Conservation (phyloP, 2,329 filamentous ascomycete genomes). For the Cladosporium colombiae region DNA sequence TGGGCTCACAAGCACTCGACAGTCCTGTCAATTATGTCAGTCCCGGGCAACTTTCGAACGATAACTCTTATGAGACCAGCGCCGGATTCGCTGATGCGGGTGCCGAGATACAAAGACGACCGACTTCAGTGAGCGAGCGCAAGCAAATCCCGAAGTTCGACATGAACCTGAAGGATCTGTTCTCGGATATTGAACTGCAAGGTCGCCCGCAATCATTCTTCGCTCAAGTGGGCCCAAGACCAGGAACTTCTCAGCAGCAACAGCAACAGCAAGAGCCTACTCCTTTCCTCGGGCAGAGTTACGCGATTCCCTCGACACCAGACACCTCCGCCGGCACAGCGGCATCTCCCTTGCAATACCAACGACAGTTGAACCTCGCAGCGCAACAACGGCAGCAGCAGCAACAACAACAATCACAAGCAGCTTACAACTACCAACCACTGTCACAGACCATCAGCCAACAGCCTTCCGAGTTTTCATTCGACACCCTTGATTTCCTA, state of each 20-base stretch:
- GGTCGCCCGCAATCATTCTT: conserved; percentile 11
- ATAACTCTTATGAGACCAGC: conserved; percentile 1
- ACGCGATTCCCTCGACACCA: conserved; percentile 23
- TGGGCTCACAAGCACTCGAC: conserved; percentile 33
- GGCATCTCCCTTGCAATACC: conserved; percentile 22
- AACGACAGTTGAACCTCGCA: not conserved
- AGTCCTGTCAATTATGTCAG: conserved; percentile 33
- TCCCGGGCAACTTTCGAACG: conserved; percentile 15
- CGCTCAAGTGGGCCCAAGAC: conserved; percentile 8
- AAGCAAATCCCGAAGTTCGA: conserved; percentile 55
- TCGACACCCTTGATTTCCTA: conserved; percentile 57
- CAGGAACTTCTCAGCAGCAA: conserved; percentile 21
- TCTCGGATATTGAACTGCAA: conserved; percentile 45
- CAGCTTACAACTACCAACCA: not conserved
- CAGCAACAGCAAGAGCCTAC: conserved; percentile 28
- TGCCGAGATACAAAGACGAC: conserved; percentile 1
- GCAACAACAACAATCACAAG: conserved; percentile 13
- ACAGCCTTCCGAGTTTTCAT: conserved; percentile 25
- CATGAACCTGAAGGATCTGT: conserved; percentile 56
- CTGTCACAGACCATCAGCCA: conserved; percentile 24
- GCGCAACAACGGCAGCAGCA: conserved; percentile 1
- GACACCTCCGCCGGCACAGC: conserved; percentile 20
- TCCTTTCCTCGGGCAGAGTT: conserved; percentile 13
- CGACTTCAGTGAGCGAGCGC: conserved; percentile 27
- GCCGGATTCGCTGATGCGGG: not conserved